Evolutionary conservation across 2,329 filamentous ascomycete genomes (phyloP).

Genomic region (Zalaria obscura): DNA sequence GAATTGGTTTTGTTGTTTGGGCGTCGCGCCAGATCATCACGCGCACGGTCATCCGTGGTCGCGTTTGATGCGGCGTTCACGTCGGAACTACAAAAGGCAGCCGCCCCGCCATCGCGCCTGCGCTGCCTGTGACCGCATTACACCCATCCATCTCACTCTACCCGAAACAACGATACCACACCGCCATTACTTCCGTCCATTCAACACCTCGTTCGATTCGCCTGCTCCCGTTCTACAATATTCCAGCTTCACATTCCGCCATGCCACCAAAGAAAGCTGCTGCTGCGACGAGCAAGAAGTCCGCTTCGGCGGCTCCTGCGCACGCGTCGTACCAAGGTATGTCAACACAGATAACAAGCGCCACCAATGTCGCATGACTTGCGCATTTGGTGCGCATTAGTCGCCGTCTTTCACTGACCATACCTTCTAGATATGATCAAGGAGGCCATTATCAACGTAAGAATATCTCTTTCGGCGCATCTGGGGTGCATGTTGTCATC

Average conservation of each 20-base stretch:
- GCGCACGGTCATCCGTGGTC: too few relatives aligned
- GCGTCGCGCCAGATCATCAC: too few relatives aligned
- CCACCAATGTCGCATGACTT: slow-evolving; percentile 25
- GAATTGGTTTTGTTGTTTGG: too few relatives aligned
- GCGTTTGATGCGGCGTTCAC: too few relatives aligned
- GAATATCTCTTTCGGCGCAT: slow-evolving; percentile 39
- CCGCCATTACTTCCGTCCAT: slow-evolving; percentile 4
- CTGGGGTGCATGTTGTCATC: slow-evolving; percentile 19
- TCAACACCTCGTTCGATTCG: slow-evolving; percentile 20
- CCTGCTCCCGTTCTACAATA: slow-evolving; percentile 14
- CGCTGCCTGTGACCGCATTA: neutral
- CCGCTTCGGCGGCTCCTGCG: slow-evolving; percentile 34
- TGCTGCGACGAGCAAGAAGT: slow-evolving; percentile 43
- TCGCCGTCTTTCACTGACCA: slow-evolving; percentile 43
- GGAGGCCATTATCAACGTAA: slow-evolving; percentile 56
- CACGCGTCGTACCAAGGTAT: slow-evolving; percentile 56
- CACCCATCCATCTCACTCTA: neutral
- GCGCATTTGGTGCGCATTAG: slow-evolving; percentile 13
- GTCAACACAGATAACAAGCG: slow-evolving; percentile 13
- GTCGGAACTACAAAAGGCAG: too few relatives aligned
- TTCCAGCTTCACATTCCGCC: slow-evolving; percentile 16
- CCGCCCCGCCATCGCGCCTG: too few relatives aligned
- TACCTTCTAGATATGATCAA: slow-evolving; percentile 53
- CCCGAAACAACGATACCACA: neutral
- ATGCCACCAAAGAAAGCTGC: slow-evolving; percentile 54